Evolutionary conservation across 495 filamentous ascomycete species (phyloP), one percentile per base, ranked within the genome.

Genomic region (Lasiosphaeria ovina): DNA sequence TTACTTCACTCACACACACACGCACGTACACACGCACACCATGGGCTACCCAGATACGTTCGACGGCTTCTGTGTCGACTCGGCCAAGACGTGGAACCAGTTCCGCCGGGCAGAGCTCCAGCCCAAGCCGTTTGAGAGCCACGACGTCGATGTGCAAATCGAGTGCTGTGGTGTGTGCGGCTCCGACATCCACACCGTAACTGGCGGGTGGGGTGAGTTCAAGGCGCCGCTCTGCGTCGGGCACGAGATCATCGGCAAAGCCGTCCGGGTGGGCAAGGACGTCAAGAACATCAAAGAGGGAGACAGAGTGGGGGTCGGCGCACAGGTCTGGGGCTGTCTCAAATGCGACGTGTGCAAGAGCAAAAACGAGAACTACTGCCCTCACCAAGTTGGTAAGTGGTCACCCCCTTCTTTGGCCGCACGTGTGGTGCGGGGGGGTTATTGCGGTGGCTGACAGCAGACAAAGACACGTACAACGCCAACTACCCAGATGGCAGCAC

Each of bases 21-120:
- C 32, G 16, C 44, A 47, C 7, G 4, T 1, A 47, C 44, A 47
- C 16, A 6, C 4, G 4, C 42, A 57, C 53, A 70, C 72, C n/a
- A 90, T 91, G 89, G 79, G 79, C 61, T 92, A 92, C 72, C 90
- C 89, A 67, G 87, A 92, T 47, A 85, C 85, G 63, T 89, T 91
- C 52, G 79, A 87, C 63, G 89, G 90, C 55, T 92, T 90, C 76
- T 33, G 31, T 50, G 66, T 72, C 45, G 66, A 69, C 60, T 64
- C 61, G 44, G 57, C 70, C 50, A 66, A 70, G 62, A 62, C 63
- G 2, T 72, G 68, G 66, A 70, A 62, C 60, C 31, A 63, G 49
- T 71, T 64, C 60, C 54, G 64, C 51, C 58, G 57, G 34, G 3
- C 16, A 31, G 64, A 91, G 87, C 88, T 90, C 76, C 88, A 86